Evolutionary conservation across 345 rosid species (phyloP), one percentile per base, ranked within the genome.

Genomic region (Sonneratia caseolaris): DNA sequence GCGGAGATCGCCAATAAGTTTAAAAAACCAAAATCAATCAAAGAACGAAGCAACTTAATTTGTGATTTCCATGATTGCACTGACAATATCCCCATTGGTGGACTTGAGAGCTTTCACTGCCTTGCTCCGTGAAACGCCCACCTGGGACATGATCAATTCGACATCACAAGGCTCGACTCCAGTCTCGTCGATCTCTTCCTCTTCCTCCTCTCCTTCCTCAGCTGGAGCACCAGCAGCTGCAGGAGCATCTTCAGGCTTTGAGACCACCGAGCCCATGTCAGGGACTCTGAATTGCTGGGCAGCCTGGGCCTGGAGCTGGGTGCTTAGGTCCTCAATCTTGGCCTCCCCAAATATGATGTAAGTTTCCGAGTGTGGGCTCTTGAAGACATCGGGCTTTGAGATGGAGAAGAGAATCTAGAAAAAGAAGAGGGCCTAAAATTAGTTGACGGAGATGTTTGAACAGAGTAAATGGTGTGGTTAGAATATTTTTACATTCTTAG

Each of bases 11-110:
- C 27, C 70, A 51, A 51, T 21, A 66, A 15, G 38, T 36, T n/a
- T 27, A 59, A 38, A 35, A 15, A 24, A 37, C 0, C 43, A 71
- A 22, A 43, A 21, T 37, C 37, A 14, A n/a, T 11, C 15, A 59
- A 71, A n/a, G 32, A 27, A 27, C 32, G 32, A 27, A 27, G 32
- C 32, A 65, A 38, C 70, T 69, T 84, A 91, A 68, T 88, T 86
- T 55, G 96, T 89, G 56, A 92, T 93, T 81, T 89, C 97, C 96
- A 89, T 92, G 66, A 92, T 92, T 8, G 98, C 96, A 76, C 94
- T 84, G 69, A 92, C 98, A 73, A 92, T 92, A 76, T 92, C 96
- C 40, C 96, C 98, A 55, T 79, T 78, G 66, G 80, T 81, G 27
- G 86, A 68, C 85, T 86, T 87, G 79, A 92, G 92, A 51, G 96